These are phyloP conservation scores for Xylaria polymorpha DNA, from an alignment of 2,329 filamentous ascomycete species.

Conservation along the genomic window DNA sequence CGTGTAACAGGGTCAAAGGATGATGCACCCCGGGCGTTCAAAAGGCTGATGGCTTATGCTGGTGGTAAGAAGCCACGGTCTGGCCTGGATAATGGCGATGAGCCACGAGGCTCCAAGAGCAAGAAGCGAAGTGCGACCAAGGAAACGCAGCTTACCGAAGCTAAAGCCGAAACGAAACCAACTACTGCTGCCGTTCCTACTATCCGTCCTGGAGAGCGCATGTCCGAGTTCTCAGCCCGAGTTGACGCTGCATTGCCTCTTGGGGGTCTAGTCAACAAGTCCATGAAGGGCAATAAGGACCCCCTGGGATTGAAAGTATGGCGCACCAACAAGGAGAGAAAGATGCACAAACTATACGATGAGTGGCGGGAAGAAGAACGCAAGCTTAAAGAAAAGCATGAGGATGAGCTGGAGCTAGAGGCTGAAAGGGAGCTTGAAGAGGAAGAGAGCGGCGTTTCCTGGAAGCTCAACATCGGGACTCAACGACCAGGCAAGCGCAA, in stretches of 20 bases:
- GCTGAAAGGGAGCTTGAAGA: constrained; percentile 72
- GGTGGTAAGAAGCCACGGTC: constrained; percentile 69
- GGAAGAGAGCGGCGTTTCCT: constrained; percentile 62
- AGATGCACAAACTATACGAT: constrained; percentile 82
- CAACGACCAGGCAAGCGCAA: constrained; percentile 55
- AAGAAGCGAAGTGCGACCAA: constrained; percentile 46
- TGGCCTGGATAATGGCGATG: constrained; percentile 78
- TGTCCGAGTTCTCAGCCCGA: constrained; percentile 83
- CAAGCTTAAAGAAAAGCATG: constrained; percentile 70
- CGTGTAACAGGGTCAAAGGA: constrained; percentile 62
- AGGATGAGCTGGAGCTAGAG: constrained; percentile 73
- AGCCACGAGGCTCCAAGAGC: constrained; percentile 49
- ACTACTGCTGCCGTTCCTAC: constrained; percentile 62
- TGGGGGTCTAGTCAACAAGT: constrained; percentile 73
- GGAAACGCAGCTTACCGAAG: constrained; percentile 34
- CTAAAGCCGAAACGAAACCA: constrained; percentile 38
- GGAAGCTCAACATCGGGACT: constrained; percentile 58
- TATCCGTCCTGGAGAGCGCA: constrained; percentile 84
- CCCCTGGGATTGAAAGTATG: constrained; percentile 73
- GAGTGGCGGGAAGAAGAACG: constrained; percentile 78
- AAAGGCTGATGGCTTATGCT: constrained; percentile 82
- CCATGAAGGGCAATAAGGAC: constrained; percentile 69
- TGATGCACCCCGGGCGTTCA: constrained; percentile 90
- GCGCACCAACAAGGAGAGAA: constrained; percentile 84
- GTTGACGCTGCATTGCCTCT: constrained; percentile 89